Conservation (phyloP, 2,329 filamentous ascomycete genomes). For the Talaromyces funiculosus region DNA sequence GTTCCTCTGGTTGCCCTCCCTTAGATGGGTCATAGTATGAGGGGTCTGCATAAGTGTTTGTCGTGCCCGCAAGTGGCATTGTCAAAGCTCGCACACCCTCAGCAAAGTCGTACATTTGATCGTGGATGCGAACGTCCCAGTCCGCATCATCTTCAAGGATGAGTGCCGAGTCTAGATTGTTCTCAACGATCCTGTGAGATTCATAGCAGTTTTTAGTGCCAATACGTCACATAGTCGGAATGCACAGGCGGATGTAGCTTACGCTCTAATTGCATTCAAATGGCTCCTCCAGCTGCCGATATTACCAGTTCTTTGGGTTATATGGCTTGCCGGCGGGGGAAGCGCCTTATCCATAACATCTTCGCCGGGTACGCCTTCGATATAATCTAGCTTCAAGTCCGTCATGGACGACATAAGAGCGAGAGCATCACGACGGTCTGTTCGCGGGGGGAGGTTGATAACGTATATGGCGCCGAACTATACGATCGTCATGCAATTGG, state of each 20-base stretch:
- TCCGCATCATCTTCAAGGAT: constrained; percentile 55
- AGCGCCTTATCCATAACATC: constrained; percentile 40
- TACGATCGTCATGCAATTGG: not conserved
- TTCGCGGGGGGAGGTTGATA: constrained; percentile 43
- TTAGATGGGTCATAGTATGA: constrained; percentile 10
- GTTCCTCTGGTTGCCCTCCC: constrained; percentile 10
- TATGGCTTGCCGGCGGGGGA: constrained; percentile 25
- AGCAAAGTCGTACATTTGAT: constrained; percentile 42
- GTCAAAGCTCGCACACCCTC: constrained; percentile 26
- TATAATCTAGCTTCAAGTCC: constrained; percentile 41
- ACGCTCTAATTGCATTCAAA: constrained; percentile 33
- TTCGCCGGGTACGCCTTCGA: constrained; percentile 40
- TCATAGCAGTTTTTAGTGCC: not conserved
- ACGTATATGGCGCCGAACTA: constrained; percentile 45
- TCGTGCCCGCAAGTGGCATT: constrained; percentile 19
- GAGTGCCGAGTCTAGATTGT: constrained; percentile 44
- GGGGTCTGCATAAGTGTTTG: constrained; percentile 15
- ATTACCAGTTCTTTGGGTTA: constrained; percentile 21
- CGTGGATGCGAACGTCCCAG: constrained; percentile 51
- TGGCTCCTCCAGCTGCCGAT: constrained; percentile 42
- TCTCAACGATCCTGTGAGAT: constrained; percentile 37
- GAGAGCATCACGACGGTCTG: constrained; percentile 48
- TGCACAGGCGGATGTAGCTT: constrained; percentile 7
- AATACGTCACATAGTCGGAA: not conserved
- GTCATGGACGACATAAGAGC: constrained; percentile 39